These are phyloP conservation scores for Holtermanniella nyarrowii DNA, from an alignment of 768 basidiomycete species.

Conservation along the genomic window DNA sequence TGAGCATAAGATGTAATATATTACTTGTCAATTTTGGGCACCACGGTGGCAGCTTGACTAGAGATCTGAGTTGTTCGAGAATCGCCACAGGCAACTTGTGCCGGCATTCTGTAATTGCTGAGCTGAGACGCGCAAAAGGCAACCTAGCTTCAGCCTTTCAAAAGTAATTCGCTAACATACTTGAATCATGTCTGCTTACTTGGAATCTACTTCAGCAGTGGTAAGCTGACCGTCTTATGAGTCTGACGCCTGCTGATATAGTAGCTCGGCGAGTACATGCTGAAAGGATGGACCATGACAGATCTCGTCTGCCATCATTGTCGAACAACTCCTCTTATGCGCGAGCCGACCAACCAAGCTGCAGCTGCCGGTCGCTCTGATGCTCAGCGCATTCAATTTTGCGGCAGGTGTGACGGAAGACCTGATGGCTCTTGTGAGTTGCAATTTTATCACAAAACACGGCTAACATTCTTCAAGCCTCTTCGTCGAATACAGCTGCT, in stretches of 20 bases:
- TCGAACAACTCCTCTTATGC: constrained; percentile 33
- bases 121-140: too few relatives aligned
- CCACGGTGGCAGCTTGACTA: too few relatives aligned
- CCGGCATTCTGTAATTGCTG: too few relatives aligned
- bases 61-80: too few relatives aligned
- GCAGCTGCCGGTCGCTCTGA: constrained; percentile 13
- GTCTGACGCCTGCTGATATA: neutral
- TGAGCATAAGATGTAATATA: too few relatives aligned
- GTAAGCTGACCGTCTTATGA: neutral
- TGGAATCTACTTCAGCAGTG: constrained; percentile 1
- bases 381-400: constrained; percentile 31
- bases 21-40: too few relatives aligned
- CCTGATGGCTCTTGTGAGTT: constrained; percentile 7
- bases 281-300: constrained; percentile 40
- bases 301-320: constrained; percentile 34
- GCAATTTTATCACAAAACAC: neutral
- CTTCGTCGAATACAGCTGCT: neutral
- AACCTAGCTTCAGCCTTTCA: too few relatives aligned
- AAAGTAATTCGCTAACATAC: too few relatives aligned
- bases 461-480: neutral
- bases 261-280: constrained; percentile 41
- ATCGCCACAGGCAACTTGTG: too few relatives aligned
- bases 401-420: constrained; percentile 36
- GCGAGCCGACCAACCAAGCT: constrained; percentile 27
- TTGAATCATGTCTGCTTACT: neutral